Evolutionary conservation across 1,284 basidiomycete species (phyloP).

Genomic region (Schizophyllum amplum): DNA sequence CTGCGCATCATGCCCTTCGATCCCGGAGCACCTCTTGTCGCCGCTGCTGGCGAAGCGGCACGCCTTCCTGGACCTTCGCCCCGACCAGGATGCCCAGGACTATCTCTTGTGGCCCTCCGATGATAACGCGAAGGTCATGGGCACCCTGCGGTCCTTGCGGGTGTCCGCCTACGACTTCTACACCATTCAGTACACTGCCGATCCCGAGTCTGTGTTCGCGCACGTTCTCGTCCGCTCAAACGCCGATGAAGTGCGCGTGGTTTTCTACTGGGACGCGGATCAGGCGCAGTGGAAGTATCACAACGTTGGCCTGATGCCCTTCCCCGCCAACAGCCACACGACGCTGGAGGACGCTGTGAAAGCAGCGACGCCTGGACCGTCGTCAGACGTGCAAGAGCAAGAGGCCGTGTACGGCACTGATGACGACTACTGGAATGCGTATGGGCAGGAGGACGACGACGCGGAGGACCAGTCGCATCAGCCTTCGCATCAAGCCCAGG

Average conservation of each 20-base stretch:
- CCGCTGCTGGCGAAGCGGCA: constrained; percentile 54
- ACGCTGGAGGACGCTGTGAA: constrained; percentile 31
- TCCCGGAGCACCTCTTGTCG: constrained; percentile 58
- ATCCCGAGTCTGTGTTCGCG: constrained; percentile 50
- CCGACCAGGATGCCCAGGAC: constrained; percentile 33
- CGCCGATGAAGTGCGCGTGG: constrained; percentile 40
- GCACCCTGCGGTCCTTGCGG: constrained; percentile 38
- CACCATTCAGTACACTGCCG: constrained; percentile 47
- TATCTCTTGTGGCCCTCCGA: constrained; percentile 66
- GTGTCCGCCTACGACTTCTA: constrained; percentile 21
- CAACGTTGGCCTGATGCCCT: constrained; percentile 63
- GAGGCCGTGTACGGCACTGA: constrained; percentile 16
- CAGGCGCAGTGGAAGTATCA: constrained; percentile 62
- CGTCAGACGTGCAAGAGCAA: constrained; percentile 17
- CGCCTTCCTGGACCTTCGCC: constrained; percentile 48
- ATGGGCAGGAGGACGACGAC: constrained; percentile 32
- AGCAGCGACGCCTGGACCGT: background rate
- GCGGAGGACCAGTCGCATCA: constrained; percentile 15
- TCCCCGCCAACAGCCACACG: constrained; percentile 43
- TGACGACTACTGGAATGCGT: constrained; percentile 33
- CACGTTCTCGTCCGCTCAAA: constrained; percentile 45
- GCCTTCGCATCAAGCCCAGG: constrained; percentile 19
- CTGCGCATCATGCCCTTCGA: constrained; percentile 38
- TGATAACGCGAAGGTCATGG: constrained; percentile 27
- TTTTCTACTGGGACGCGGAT: constrained; percentile 57